phyloP scores from a whole-genome alignment of 768 basidiomycete species.

The Lactarius vividus region DNA sequence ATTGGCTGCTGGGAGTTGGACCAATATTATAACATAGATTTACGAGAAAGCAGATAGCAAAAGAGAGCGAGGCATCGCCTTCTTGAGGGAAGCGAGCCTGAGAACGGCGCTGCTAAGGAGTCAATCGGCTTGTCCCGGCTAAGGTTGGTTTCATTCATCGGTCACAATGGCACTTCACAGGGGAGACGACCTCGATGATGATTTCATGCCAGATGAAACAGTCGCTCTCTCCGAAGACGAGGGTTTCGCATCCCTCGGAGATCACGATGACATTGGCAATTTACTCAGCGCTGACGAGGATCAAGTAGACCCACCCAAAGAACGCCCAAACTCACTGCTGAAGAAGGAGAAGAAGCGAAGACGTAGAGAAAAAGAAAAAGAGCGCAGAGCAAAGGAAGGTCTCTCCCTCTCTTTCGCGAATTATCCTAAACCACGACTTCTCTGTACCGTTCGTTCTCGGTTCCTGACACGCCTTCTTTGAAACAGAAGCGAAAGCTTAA shows the following conservation, averaged over 20 bases:
- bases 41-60: slow-evolving; percentile 3
- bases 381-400: slow-evolving; percentile 61
- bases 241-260: slow-evolving; percentile 32
- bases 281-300: slow-evolving; percentile 49
- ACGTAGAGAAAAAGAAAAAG: slow-evolving; percentile 69
- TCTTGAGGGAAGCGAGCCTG: neutral
- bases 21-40: slow-evolving; percentile 19
- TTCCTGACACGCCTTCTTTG: slow-evolving; percentile 18
- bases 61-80: neutral
- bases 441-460: neutral
- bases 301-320: slow-evolving; percentile 32
- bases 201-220: slow-evolving; percentile 68
- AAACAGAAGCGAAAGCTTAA: slow-evolving; percentile 64
- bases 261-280: slow-evolving; percentile 36
- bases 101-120: neutral
- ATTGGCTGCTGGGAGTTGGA: slow-evolving; percentile 11
- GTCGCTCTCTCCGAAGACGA: slow-evolving; percentile 66
- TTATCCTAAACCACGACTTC: neutral
- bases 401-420: neutral
- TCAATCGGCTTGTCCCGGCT: slow-evolving; percentile 3
- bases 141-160: slow-evolving; percentile 2
- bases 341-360: slow-evolving; percentile 73
- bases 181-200: slow-evolving; percentile 83
- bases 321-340: slow-evolving; percentile 27
- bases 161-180: slow-evolving; percentile 38